phyloP scores from a whole-genome alignment of 257 asterid species.

The Solanum megistacrolobum region DNA sequence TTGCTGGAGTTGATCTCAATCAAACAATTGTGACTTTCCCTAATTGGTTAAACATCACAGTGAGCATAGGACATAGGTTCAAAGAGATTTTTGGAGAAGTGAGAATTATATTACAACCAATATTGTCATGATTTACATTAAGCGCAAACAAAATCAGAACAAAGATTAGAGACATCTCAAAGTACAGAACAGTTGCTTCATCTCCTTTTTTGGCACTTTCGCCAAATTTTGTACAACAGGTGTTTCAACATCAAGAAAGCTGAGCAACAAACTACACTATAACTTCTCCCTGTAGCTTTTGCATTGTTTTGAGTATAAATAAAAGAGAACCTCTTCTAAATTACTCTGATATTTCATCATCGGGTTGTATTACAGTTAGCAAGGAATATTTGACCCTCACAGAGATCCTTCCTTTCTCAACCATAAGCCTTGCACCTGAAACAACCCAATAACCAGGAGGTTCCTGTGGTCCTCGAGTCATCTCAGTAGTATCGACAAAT shows the following conservation, averaged over 20 bases:
- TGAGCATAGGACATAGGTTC: neutral
- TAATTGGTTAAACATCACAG: neutral
- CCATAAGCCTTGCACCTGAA: constrained; percentile 89
- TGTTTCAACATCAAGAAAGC: neutral
- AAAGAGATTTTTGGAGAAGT: neutral
- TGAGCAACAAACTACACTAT: neutral
- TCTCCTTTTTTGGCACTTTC: neutral
- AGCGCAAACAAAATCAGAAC: neutral
- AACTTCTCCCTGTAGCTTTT: neutral
- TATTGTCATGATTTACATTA: neutral
- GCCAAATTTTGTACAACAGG: neutral
- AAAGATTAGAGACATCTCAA: neutral
- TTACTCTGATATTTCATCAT: constrained; percentile 45
- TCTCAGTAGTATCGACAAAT: constrained; percentile 84
- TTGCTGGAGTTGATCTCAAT: neutral
- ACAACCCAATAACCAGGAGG: constrained; percentile 98
- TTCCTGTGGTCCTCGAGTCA: constrained; percentile 92
- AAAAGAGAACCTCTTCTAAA: constrained; percentile 4
- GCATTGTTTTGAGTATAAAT: neutral
- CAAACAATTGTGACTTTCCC: neutral
- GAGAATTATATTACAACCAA: neutral
- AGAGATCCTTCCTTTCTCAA: constrained; percentile 84
- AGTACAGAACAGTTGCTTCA: neutral
- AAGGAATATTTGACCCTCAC: constrained; percentile 73
- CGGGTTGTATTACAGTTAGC: constrained; percentile 63